phyloP scores from a whole-genome alignment of 495 filamentous ascomycete species.

The Lophium mytilinum region DNA sequence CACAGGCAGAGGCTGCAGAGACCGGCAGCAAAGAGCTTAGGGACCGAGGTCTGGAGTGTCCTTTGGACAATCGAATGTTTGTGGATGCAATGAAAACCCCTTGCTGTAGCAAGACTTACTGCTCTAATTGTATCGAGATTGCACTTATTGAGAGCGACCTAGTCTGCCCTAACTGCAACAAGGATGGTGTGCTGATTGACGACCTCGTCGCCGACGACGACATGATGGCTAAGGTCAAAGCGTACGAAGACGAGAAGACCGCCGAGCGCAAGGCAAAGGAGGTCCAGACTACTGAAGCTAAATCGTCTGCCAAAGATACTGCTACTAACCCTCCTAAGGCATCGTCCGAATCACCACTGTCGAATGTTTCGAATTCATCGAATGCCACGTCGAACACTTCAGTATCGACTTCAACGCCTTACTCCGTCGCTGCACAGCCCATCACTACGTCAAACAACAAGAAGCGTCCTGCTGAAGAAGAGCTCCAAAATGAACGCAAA shows the following conservation, averaged over 20 bases:
- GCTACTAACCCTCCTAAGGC: conserved; percentile 6
- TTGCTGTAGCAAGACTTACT: conserved; percentile 95
- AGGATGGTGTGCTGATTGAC: conserved; percentile 86
- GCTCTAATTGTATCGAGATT: conserved; percentile 97
- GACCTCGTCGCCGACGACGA: conserved; percentile 77
- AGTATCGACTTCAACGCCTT: conserved; percentile 9
- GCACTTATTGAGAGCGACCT: conserved; percentile 96
- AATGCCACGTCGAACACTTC: conserved; percentile 4
- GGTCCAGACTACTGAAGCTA: conserved; percentile 9
- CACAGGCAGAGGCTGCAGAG: conserved; percentile 61
- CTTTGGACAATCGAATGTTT: conserved; percentile 94
- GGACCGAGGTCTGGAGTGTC: conserved; percentile 80
- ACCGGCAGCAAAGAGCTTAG: conserved; percentile 72
- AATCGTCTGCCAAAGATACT: conserved; percentile 12
- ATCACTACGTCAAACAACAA: conserved; percentile 40
- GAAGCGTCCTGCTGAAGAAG: conserved; percentile 76
- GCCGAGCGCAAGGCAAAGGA: conserved; percentile 42
- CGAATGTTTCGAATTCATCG: conserved; percentile 10
- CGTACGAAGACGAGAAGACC: conserved; percentile 65
- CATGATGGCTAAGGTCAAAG: conserved; percentile 63
- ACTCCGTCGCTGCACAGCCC: conserved; percentile 8
- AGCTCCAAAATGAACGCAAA: conserved; percentile 55
- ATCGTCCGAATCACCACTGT: conserved; percentile 12
- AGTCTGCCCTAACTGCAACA: conserved; percentile 83
- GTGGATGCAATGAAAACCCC: conserved; percentile 96